Conservation (phyloP, 495 filamentous ascomycete genomes). For the Extremus antarcticus region DNA sequence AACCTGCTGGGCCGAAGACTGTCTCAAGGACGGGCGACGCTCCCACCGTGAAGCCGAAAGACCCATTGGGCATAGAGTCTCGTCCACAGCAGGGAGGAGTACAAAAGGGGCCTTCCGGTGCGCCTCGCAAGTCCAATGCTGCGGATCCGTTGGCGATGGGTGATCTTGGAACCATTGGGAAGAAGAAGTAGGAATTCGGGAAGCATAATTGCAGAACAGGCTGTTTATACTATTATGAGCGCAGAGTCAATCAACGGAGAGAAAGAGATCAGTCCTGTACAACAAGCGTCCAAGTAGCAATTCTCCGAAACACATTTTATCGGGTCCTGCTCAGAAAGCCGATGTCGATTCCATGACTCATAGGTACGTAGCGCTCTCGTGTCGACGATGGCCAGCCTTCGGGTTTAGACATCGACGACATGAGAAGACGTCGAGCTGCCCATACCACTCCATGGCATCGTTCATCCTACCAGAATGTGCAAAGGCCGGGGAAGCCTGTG, state of each 20-base stretch:
- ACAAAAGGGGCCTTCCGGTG: not conserved
- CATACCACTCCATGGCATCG: too few species aligned
- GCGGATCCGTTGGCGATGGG: constrained; percentile 1
- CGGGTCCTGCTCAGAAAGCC: too few species aligned
- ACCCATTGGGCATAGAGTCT: not conserved
- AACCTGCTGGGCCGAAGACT: not conserved
- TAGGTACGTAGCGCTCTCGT: too few species aligned
- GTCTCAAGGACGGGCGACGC: not conserved
- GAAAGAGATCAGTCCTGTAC: too few species aligned
- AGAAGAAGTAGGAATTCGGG: not conserved
- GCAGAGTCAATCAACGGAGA: not conserved
- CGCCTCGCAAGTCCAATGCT: not conserved
- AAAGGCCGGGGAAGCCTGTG: too few species aligned
- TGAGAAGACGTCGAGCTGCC: too few species aligned
- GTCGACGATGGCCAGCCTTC: too few species aligned
- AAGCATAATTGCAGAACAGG: not conserved
- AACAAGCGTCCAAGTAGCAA: too few species aligned
- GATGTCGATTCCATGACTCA: too few species aligned
- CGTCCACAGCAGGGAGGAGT: not conserved
- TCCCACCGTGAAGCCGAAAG: not conserved
- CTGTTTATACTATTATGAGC: not conserved
- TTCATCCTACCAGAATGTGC: too few species aligned
- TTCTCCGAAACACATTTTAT: too few species aligned
- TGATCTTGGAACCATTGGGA: not conserved
- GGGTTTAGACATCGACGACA: too few species aligned